A percentile compares a stretch with the other conserved stretches of the same genome.
Evolutionary conservation across 352 stramenopile genomes (phyloP).

Genomic region (Phytopythium helicoides): DNA sequence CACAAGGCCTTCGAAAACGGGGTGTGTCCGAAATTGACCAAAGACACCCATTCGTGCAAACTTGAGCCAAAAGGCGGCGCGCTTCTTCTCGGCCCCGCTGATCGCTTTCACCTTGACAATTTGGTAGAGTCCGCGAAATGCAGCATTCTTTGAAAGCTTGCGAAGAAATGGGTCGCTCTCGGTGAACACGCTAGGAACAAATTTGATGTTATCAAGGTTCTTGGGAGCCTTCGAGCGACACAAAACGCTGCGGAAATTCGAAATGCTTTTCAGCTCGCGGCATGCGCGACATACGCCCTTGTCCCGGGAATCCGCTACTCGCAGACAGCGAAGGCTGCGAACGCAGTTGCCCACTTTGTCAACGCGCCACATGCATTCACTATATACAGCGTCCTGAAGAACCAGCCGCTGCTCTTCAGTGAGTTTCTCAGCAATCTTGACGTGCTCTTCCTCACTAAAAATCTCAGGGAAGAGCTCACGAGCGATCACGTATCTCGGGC

Average conservation of each 20-base stretch:
- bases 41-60: slow-evolving; percentile 73
- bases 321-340: slow-evolving; percentile 65
- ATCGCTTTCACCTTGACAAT: slow-evolving; percentile 38
- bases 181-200: slow-evolving; percentile 69
- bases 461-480: slow-evolving; percentile 68
- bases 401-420: slow-evolving; percentile 45
- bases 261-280: slow-evolving; percentile 54
- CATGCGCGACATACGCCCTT: slow-evolving; percentile 65
- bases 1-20: slow-evolving; percentile 74
- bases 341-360: slow-evolving; percentile 74
- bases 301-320: slow-evolving; percentile 30
- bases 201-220: slow-evolving; percentile 82
- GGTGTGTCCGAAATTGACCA: slow-evolving; percentile 64
- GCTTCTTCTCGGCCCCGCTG: slow-evolving; percentile 29
- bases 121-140: slow-evolving; percentile 64
- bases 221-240: slow-evolving; percentile 67
- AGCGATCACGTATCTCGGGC: slow-evolving; percentile 78
- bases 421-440: slow-evolving; percentile 66
- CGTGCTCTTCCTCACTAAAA: slow-evolving; percentile 51
- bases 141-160: slow-evolving; percentile 77
- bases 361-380: slow-evolving; percentile 77
- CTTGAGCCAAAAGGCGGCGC: slow-evolving; percentile 63
- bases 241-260: slow-evolving; percentile 77
- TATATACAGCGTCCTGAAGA: slow-evolving; percentile 72
- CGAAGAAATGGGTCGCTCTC: slow-evolving; percentile 76